Base-by-base conservation (phyloP, 306 rosid genomes). In the Vigna angularis region DNA sequence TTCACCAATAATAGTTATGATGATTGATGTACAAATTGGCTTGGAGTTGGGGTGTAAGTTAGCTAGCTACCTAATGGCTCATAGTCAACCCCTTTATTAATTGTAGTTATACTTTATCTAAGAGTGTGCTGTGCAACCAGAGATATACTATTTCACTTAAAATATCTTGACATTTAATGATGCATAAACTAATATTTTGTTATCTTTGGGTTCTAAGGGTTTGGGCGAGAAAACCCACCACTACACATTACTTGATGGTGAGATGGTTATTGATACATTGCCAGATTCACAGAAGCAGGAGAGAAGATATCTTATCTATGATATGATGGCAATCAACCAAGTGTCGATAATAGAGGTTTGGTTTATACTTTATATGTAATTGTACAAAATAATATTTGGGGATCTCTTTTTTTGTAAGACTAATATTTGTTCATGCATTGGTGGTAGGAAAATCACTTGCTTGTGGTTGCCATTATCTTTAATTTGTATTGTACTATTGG, bases 231-330 rank as follows among this genome's bases (percentile, higher is more conserved):
- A 88, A 89, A 88, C 88, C 75, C 98, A 96, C 81, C 96, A 96
- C 80, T 96, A 63, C 80, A 93, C 98, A 9, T 87, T 96, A 80
- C 97, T 96, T 81, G 99, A 96, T 85, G 99, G 99, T 58, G 99
- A 96, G 88, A 96, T 96, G 99, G 82, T 96, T 78, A 93, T 96
- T 72, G 99, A 96, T 80, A 93, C 91, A 1, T 57, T 96, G 85
- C 99, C 99, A 63, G 98, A 93, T 82, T 88, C 99, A 45, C 84
- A 80, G 74, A 96, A 88, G 87, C 94, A 96, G 73, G 99, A 96
- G 93, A 90, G 99, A 86, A 90, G 98, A 93, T 93, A 93, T 79
- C 97, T 96, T 57, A 96, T 93, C 73, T 96, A 96, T 91, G 98
- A 93, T 82, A 53, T 96, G 82, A 96, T 96, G 89, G 97, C 97